Percentiles rank a stretch among this genome's conserved stretches.
Evolutionary conservation across 345 rosid species (phyloP).

Genomic region (Rhodamnia rubescens): DNA sequence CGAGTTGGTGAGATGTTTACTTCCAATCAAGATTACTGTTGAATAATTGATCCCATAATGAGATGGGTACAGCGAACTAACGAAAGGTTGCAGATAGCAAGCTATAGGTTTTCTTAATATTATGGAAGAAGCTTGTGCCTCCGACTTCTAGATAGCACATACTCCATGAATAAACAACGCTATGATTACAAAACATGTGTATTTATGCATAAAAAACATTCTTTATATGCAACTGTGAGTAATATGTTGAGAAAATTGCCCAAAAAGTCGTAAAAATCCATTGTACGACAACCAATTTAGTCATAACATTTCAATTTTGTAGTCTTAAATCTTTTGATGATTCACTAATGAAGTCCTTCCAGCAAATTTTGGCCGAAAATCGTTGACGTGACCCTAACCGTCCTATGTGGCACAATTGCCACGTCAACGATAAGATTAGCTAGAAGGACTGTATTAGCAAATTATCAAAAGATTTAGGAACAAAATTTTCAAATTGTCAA

Average conservation of each 20-base stretch:
- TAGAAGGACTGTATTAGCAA: not conserved
- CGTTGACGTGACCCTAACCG: rapidly evolving
- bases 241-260: not conserved
- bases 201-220: not conserved
- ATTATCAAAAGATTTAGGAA: not conserved
- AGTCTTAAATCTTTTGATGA: not conserved
- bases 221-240: not conserved
- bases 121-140: not conserved
- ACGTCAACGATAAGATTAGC: not conserved
- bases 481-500: not conserved
- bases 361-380: not conserved
- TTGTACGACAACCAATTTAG: not conserved
- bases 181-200: not conserved
- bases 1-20: not conserved
- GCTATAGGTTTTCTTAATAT: not conserved
- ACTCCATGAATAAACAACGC: not conserved
- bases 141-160: not conserved
- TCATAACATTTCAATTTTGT: not conserved
- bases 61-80: not conserved
- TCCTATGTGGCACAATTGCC: rapidly evolving
- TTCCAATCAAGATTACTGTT: not conserved
- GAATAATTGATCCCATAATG: not conserved
- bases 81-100: not conserved
- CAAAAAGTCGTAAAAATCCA: not conserved
- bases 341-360: not conserved